phyloP scores from a whole-genome alignment of 108 stramenopile species.

The Nannochloropsis salina region DNA sequence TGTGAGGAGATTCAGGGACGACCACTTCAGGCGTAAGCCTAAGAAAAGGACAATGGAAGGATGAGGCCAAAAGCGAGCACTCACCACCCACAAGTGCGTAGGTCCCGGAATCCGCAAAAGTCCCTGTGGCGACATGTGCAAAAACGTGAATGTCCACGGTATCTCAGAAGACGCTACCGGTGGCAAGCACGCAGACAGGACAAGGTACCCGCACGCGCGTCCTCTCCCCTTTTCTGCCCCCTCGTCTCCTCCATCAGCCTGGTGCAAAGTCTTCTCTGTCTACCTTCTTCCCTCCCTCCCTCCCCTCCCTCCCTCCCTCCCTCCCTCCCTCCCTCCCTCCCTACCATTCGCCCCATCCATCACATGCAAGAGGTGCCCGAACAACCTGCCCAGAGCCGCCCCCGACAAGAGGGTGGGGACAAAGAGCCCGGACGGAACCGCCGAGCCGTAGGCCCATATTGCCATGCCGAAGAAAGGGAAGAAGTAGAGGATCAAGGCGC shows the following conservation, averaged over 20 bases:
- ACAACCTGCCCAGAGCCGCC: slow-evolving; percentile 81
- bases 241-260: background rate
- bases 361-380: slow-evolving; percentile 89
- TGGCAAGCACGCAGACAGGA: no score
- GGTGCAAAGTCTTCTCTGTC: no score
- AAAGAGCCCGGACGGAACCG: slow-evolving; percentile 83
- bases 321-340: slow-evolving; percentile 10
- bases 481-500: slow-evolving; percentile 86
- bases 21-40: no score
- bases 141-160: no score
- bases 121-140: slow-evolving; percentile 61
- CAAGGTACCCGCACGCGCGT: background rate
- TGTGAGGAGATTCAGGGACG: no score
- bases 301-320: slow-evolving; percentile 2
- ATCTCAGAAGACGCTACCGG: no score
- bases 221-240: background rate
- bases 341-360: slow-evolving; percentile 64
- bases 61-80: background rate
- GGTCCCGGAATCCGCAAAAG: slow-evolving; percentile 93
- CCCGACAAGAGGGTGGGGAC: slow-evolving; percentile 77
- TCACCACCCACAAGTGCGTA: slow-evolving; percentile 85
- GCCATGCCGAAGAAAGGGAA: slow-evolving; percentile 77
- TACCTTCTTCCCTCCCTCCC: no score
- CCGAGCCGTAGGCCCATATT: slow-evolving; percentile 79
- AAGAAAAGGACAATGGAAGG: no score